Evolutionary conservation across 2,329 filamentous ascomycete genomes (phyloP).

Genomic region (Calonectria hongkongensis): DNA sequence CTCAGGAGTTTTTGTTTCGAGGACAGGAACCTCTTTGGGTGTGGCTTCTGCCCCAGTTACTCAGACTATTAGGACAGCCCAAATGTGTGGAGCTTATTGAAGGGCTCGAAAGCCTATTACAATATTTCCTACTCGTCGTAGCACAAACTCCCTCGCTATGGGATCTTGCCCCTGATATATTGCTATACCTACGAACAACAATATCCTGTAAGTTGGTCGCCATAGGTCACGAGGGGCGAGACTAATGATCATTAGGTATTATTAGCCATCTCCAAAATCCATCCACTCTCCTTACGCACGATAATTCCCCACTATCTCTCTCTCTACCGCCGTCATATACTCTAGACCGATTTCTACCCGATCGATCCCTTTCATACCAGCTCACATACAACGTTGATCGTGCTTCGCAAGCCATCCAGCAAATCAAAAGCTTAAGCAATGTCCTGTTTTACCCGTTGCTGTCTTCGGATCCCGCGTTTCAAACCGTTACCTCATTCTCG

Average conservation of each 20-base stretch:
- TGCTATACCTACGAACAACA: conserved; percentile 69
- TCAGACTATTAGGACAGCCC: conserved; percentile 73
- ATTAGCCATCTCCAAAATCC: conserved; percentile 61
- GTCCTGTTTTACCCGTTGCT: conserved; percentile 65
- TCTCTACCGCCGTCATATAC: conserved; percentile 63
- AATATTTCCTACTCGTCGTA: conserved; percentile 67
- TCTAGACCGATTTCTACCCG: conserved; percentile 60
- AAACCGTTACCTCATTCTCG: conserved; percentile 58
- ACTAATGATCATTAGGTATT: conserved; percentile 54
- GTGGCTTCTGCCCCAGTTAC: conserved; percentile 77
- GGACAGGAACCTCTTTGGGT: conserved; percentile 78
- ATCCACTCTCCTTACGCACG: conserved; percentile 51
- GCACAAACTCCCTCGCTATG: conserved; percentile 68
- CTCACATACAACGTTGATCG: conserved; percentile 64
- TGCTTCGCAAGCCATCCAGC: conserved; percentile 66
- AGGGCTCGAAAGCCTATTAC: conserved; percentile 73
- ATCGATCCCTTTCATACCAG: conserved; percentile 48
- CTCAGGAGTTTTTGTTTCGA: conserved; percentile 68
- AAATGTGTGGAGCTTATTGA: conserved; percentile 68
- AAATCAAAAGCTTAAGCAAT: conserved; percentile 66
- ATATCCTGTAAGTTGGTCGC: conserved; percentile 64
- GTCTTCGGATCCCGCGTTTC: conserved; percentile 58
- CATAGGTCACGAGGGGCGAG: conserved; percentile 21
- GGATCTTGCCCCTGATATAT: conserved; percentile 66
- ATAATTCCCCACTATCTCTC: conserved; percentile 55